phyloP scores from a whole-genome alignment of 805 yeast species.

The Candida sakaeoensis region DNA sequence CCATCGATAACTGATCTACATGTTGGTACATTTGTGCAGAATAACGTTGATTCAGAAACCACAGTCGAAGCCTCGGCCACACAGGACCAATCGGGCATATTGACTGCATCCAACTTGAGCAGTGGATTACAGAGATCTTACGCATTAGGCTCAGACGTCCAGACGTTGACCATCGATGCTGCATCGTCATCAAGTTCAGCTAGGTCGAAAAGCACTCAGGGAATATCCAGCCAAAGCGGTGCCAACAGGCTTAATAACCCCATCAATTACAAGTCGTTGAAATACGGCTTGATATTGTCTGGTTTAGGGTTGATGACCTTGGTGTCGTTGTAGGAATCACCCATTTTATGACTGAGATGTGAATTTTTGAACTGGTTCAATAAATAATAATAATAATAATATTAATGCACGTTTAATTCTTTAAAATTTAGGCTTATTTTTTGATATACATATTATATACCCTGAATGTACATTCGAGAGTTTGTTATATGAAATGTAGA shows the following conservation, averaged over 20 bases:
- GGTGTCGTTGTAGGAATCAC: background rate
- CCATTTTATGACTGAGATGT: too few species aligned
- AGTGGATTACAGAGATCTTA: background rate
- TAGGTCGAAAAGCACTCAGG: background rate
- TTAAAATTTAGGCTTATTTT: background rate
- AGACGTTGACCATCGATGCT: constrained; percentile 3
- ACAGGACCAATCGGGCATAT: background rate
- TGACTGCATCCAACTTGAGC: background rate
- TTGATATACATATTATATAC: background rate
- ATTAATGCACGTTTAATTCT: background rate
- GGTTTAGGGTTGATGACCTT: background rate
- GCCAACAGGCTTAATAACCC: background rate
- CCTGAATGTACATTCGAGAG: too few species aligned
- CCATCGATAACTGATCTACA: constrained; percentile 7
- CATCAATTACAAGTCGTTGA: constrained; percentile 1
- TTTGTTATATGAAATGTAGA: background rate
- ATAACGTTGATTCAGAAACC: constrained; percentile 1
- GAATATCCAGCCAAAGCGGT: background rate
- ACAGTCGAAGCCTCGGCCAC: background rate
- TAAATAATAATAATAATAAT: background rate
- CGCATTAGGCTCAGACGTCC: constrained; percentile 4
- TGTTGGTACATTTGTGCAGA: background rate
- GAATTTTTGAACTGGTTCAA: constrained; percentile 2
- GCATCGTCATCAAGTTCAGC: background rate
- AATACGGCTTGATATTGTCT: constrained; percentile 1